Percentiles rank a stretch among this genome's conserved stretches.
Evolutionary conservation across 176 grass and related monocot genomes (phyloP).

Genomic region (Pontederia paniculata): DNA sequence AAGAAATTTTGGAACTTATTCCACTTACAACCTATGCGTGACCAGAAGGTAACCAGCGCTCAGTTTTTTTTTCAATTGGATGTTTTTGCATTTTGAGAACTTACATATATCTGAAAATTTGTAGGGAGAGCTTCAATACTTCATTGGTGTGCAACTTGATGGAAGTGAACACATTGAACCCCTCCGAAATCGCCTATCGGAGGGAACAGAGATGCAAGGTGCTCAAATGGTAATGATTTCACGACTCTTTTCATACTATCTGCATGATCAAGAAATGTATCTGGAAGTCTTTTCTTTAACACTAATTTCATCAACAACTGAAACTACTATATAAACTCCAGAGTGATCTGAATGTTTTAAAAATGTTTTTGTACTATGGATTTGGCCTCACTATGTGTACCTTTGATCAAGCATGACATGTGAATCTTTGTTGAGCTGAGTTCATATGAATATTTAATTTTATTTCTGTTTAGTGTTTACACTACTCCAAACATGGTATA

Average conservation of each 20-base stretch:
- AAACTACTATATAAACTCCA: no score
- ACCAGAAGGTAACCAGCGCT: slow-evolving; percentile 62
- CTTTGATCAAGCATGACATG: no score
- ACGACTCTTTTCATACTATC: neutral
- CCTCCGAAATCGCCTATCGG: slow-evolving; percentile 80
- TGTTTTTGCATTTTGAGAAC: neutral
- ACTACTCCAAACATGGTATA: no score
- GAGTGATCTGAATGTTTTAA: no score
- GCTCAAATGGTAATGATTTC: slow-evolving; percentile 57
- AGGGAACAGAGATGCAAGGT: slow-evolving; percentile 65
- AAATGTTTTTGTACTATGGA: no score
- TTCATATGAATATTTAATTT: no score
- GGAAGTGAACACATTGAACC: slow-evolving; percentile 94
- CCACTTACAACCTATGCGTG: slow-evolving; percentile 87
- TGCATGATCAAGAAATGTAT: neutral
- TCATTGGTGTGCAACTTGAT: slow-evolving; percentile 96
- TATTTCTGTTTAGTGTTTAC: no score
- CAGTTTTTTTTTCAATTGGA: neutral
- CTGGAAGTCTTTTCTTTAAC: no score
- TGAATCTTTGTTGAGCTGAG: no score
- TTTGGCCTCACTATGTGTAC: no score
- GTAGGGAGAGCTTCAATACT: slow-evolving; percentile 98
- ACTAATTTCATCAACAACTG: no score
- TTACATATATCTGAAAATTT: neutral
- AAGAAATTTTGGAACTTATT: slow-evolving; percentile 99